These are phyloP conservation scores for Termitomyces sp. DNA, from an alignment of 768 basidiomycete genomes.

Conservation along the genomic window DNA sequence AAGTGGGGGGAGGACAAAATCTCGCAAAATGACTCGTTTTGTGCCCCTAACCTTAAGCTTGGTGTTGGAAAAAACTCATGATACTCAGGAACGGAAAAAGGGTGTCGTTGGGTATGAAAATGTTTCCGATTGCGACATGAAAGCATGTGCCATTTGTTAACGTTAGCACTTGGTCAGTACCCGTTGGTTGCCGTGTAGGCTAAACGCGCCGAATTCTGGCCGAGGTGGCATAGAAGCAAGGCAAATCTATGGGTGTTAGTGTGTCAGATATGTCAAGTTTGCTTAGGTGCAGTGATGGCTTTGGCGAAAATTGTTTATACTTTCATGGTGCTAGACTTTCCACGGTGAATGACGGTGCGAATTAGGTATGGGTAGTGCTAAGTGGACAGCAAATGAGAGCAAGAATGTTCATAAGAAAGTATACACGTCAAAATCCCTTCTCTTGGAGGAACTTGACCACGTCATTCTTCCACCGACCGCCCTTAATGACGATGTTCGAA, in stretches of 20 bases:
- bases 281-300: background rate
- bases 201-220: background rate
- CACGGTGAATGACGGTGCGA: conserved; percentile 3
- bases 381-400: conserved; percentile 6
- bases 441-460: conserved; percentile 57
- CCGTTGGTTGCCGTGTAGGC: background rate
- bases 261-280: conserved; percentile 1
- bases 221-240: background rate
- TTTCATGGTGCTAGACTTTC: conserved; percentile 2
- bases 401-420: conserved; percentile 2
- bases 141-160: background rate
- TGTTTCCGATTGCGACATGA: background rate
- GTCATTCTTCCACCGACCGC: conserved; percentile 57
- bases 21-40: conserved; percentile 13
- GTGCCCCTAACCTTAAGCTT: conserved; percentile 25
- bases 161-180: background rate
- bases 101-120: background rate
- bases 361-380: conserved; percentile 6
- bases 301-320: background rate
- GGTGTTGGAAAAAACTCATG: conserved; percentile 3
- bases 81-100: background rate
- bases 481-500: conserved; percentile 51
- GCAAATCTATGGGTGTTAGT: background rate
- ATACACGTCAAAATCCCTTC: conserved; percentile 51
- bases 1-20: conserved; percentile 7